phyloP scores from a whole-genome alignment of 202 grass and related monocot species.

The Zoysia matrella region DNA sequence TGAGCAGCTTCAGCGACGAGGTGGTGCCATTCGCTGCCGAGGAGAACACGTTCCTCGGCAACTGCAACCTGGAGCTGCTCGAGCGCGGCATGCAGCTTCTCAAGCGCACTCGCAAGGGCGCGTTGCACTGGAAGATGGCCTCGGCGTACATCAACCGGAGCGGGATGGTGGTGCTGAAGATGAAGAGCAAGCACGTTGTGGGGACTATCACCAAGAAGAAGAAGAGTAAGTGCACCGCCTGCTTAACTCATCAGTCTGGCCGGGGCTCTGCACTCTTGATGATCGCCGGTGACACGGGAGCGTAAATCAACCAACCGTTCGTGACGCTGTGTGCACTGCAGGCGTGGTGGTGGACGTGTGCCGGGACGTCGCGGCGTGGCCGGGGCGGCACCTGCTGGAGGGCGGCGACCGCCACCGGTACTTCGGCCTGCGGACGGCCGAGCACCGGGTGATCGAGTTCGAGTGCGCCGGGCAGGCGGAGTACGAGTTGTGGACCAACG shows the following conservation, averaged over 20 bases:
- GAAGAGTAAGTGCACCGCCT: conserved; percentile 60
- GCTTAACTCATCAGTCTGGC: too few species aligned
- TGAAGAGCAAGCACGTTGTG: conserved; percentile 88
- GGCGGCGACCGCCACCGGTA: conserved; percentile 86
- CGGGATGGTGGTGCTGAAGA: conserved; percentile 88
- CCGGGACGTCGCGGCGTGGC: conserved; percentile 84
- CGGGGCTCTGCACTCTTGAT: too few species aligned
- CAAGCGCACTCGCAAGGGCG: conserved; percentile 97
- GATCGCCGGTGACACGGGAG: too few species aligned
- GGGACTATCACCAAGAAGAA: conserved; percentile 97
- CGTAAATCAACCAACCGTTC: too few species aligned
- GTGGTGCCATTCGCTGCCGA: conserved; percentile 36
- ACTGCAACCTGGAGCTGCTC: conserved; percentile 83
- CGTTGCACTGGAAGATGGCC: conserved; percentile 89
- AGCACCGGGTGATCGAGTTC: conserved; percentile 95
- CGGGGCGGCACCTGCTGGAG: conserved; percentile 83
- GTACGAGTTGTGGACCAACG: conserved; percentile 85
- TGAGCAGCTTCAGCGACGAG: conserved; percentile 76
- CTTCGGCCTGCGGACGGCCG: conserved; percentile 83
- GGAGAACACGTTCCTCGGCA: conserved; percentile 77
- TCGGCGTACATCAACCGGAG: conserved; percentile 80
- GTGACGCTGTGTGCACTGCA: conserved; percentile 23
- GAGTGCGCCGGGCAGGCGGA: conserved; percentile 75
- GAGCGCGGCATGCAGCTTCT: conserved; percentile 90
- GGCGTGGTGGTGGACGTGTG: conserved; percentile 83